Evolutionary conservation across 345 rosid species (phyloP).

Genomic region (Kandelia obovata): DNA sequence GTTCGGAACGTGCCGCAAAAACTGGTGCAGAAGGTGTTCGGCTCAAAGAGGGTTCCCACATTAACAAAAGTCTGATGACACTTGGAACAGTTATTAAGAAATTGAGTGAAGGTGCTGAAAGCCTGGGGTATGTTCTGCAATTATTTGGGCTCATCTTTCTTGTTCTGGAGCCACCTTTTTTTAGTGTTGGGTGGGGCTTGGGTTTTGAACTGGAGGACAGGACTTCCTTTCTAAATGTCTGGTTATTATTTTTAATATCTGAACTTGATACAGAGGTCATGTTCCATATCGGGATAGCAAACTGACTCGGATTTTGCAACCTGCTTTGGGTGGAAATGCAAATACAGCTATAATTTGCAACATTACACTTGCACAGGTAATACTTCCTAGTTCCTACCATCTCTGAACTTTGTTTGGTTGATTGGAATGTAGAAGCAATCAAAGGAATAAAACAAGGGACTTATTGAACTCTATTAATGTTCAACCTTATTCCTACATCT

Average conservation of each 20-base stretch:
- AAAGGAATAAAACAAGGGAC: no score
- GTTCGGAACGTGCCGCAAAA: constrained; percentile 97
- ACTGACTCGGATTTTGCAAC: constrained; percentile 93
- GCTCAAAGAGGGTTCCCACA: constrained; percentile 94
- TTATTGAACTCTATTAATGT: not conserved
- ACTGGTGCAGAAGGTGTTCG: constrained; percentile 99
- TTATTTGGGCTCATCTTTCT: not conserved
- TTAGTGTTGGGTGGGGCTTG: not conserved
- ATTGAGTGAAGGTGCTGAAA: constrained; percentile 94
- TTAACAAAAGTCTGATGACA: constrained; percentile 94
- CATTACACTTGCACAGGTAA: constrained; percentile 91
- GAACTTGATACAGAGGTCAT: constrained; percentile 63
- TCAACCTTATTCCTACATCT: not conserved
- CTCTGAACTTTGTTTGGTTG: not conserved
- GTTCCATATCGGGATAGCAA: constrained; percentile 98
- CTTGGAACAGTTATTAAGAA: constrained; percentile 94
- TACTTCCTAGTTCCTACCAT: not conserved
- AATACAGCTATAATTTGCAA: constrained; percentile 98
- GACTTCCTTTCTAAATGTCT: not conserved
- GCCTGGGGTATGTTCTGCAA: constrained; percentile 64
- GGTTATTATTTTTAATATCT: not conserved
- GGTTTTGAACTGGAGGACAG: not conserved
- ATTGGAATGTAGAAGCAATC: not conserved
- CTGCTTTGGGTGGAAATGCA: constrained; percentile 97
- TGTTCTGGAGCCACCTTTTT: not conserved